Conservation (phyloP, 176 grass and related monocot species). For the Aegilops speltoides region DNA sequence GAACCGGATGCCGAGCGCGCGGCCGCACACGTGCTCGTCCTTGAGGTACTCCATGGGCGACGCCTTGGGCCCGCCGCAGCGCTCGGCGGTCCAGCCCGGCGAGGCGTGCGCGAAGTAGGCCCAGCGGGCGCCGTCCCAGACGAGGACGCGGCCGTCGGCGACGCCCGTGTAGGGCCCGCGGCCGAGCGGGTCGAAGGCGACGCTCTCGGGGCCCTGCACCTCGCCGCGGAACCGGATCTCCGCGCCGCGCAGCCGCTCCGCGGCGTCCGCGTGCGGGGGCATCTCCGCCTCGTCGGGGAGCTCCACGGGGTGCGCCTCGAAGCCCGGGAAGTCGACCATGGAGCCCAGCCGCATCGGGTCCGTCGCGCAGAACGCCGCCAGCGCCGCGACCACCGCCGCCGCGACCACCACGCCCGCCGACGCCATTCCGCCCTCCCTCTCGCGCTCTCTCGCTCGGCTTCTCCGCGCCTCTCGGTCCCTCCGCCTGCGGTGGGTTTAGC, state of each 20-base stretch:
- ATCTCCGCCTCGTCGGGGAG: constrained; percentile 49
- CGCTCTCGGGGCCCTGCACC: constrained; percentile 90
- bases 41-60: constrained; percentile 71
- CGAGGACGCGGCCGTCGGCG: constrained; percentile 82
- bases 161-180: constrained; percentile 88
- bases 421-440: constrained; percentile 4
- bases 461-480: not conserved
- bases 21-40: constrained; percentile 88
- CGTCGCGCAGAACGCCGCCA: constrained; percentile 72
- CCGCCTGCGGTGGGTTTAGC: constrained; percentile 1
- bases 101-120: constrained; percentile 74
- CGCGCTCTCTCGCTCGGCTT: not conserved
- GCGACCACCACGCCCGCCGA: constrained; percentile 22
- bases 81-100: constrained; percentile 60
- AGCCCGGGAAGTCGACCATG: constrained; percentile 87
- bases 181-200: constrained; percentile 80
- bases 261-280: constrained; percentile 44
- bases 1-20: constrained; percentile 81
- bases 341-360: constrained; percentile 72
- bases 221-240: constrained; percentile 82
- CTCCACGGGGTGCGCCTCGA: constrained; percentile 61
- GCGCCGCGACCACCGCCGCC: constrained; percentile 32
- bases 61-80: constrained; percentile 70
- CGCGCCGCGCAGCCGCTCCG: constrained; percentile 60
- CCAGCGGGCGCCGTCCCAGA: constrained; percentile 77